Percentiles rank a stretch among this genome's conserved stretches.
These are phyloP conservation scores for Nannizziopsis barbatae DNA, from an alignment of 2,329 filamentous ascomycete genomes.

Conservation along the genomic window DNA sequence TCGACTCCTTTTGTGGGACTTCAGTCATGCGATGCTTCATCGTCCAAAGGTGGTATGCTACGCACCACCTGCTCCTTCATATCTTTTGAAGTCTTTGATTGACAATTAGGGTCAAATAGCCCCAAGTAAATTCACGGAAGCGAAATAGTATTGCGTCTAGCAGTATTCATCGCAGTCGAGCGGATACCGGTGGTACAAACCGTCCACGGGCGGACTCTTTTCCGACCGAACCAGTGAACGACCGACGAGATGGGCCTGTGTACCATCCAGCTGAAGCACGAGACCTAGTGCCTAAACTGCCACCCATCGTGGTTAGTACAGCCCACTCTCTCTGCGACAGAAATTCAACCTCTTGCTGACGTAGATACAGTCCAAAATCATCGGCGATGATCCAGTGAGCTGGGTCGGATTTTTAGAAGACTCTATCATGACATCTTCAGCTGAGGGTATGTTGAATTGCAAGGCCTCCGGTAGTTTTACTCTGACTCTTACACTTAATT, in stretches of 20 bases:
- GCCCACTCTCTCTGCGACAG: not conserved
- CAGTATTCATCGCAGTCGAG: constrained; percentile 43
- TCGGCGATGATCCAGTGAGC: constrained; percentile 75
- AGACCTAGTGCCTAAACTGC: constrained; percentile 70
- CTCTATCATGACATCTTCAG: constrained; percentile 83
- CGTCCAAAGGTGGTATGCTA: constrained; percentile 58
- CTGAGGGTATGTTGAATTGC: constrained; percentile 56
- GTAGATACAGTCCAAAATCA: constrained; percentile 58
- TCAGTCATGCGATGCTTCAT: constrained; percentile 91
- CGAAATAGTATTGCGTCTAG: constrained; percentile 27
- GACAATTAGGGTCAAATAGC: constrained; percentile 14
- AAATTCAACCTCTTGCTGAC: not conserved
- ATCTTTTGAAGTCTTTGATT: not conserved
- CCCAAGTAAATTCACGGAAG: constrained; percentile 30
- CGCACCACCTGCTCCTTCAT: constrained; percentile 30
- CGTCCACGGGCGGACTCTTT: constrained; percentile 62
- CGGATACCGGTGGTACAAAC: constrained; percentile 45
- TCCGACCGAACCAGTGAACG: constrained; percentile 39
- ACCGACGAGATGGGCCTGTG: constrained; percentile 49
- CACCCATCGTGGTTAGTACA: constrained; percentile 65
- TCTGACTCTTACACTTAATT: constrained; percentile 2
- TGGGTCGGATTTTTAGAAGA: constrained; percentile 93
- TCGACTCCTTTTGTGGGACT: constrained; percentile 87
- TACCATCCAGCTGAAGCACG: constrained; percentile 78
- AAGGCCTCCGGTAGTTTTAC: constrained; percentile 13